These are phyloP conservation scores for Colletotrichum ledebouriae DNA, from an alignment of 2,329 filamentous ascomycete species.

Conservation along the genomic window DNA sequence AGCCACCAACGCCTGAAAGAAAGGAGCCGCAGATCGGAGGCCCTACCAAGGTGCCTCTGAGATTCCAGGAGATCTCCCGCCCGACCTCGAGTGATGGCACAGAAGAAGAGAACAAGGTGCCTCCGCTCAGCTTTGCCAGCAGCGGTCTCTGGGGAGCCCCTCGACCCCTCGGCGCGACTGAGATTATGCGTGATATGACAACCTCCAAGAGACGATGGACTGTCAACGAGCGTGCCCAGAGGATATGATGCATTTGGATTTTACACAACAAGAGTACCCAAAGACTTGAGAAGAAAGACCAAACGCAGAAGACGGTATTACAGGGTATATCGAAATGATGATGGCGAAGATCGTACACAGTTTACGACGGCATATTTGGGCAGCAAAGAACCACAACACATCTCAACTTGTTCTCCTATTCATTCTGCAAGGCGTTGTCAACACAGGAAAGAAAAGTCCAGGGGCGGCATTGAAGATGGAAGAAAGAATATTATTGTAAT, in stretches of 20 bases:
- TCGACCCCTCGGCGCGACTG: slow-evolving; percentile 59
- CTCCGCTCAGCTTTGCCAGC: slow-evolving; percentile 53
- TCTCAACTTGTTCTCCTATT: slow-evolving; percentile 20
- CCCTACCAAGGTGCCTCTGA: slow-evolving; percentile 36
- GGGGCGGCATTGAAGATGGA: background rate
- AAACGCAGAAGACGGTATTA: background rate
- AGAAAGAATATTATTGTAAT: slow-evolving; percentile 29
- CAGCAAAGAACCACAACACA: slow-evolving; percentile 25
- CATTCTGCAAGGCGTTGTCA: slow-evolving; percentile 33
- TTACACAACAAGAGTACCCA: background rate
- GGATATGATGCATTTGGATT: background rate
- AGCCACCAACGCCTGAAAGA: slow-evolving; percentile 42
- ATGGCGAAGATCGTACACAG: slow-evolving; percentile 21
- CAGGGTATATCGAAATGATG: background rate
- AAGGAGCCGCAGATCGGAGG: slow-evolving; percentile 43
- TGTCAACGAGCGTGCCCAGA: slow-evolving; percentile 59
- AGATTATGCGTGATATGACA: slow-evolving; percentile 59
- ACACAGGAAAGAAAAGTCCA: background rate
- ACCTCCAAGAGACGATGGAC: slow-evolving; percentile 69
- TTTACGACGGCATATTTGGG: slow-evolving; percentile 22
- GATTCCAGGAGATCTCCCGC: slow-evolving; percentile 42
- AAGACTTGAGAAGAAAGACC: background rate
- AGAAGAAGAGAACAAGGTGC: slow-evolving; percentile 51
- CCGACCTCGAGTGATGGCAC: slow-evolving; percentile 43
- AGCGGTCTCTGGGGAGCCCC: slow-evolving; percentile 62